phyloP scores from a whole-genome alignment of 2,329 filamentous ascomycete species.

The Hypocrella siamensis region DNA sequence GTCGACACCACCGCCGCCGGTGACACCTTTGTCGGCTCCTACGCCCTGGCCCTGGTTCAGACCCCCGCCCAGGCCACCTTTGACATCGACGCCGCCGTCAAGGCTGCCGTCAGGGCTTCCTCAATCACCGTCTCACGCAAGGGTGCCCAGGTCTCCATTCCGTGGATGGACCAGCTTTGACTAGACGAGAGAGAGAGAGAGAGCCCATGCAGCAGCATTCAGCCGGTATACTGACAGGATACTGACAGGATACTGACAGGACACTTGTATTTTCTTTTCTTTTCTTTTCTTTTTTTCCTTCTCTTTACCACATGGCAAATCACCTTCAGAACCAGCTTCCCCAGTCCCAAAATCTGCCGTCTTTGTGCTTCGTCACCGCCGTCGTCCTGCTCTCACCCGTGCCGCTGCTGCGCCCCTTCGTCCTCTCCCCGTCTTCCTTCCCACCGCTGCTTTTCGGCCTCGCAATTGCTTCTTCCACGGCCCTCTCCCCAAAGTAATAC shows the following conservation, averaged over 20 bases:
- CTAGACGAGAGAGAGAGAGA: conserved; percentile 9
- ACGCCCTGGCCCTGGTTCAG: conserved; percentile 57
- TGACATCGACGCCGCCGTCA: conserved; percentile 38
- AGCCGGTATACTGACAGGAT: too few species aligned
- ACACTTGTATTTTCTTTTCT: background rate
- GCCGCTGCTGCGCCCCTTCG: background rate
- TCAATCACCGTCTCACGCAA: conserved; percentile 25
- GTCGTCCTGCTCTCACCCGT: background rate
- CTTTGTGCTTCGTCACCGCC: conserved; percentile 9
- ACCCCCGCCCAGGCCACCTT: conserved; percentile 19
- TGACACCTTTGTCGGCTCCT: conserved; percentile 85
- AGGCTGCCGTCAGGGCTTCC: conserved; percentile 35
- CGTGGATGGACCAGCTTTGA: conserved; percentile 24
- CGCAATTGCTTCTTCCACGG: conserved; percentile 2
- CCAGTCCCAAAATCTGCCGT: conserved; percentile 10
- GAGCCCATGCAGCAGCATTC: background rate
- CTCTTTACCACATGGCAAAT: background rate
- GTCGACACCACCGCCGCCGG: conserved; percentile 90
- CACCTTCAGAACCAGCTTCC: conserved; percentile 13
- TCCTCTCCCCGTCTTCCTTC: background rate
- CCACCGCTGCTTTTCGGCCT: background rate
- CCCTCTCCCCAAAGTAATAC: conserved; percentile 5
- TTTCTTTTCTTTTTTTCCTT: background rate
- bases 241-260: too few species aligned
- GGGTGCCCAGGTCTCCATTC: conserved; percentile 27